These are phyloP conservation scores for Dalbergia cultrata DNA, from an alignment of 306 rosid species.

Conservation along the genomic window DNA sequence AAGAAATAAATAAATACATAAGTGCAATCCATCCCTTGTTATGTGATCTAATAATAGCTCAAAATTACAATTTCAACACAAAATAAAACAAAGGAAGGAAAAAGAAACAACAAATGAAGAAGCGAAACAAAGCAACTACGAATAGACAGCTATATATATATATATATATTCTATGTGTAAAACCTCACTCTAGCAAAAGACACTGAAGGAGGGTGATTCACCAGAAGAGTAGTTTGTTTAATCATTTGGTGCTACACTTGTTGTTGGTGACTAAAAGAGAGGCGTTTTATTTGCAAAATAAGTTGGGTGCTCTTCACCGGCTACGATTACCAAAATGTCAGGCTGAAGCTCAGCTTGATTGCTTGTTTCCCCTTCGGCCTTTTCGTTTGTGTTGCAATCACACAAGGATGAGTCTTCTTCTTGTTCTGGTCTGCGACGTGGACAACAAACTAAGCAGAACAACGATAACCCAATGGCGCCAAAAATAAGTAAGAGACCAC, in stretches of 20 bases:
- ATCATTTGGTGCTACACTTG: no score
- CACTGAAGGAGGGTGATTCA: background rate
- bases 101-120: no score
- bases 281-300: conserved; percentile 46
- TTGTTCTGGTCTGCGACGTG: background rate
- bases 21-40: no score
- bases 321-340: conserved; percentile 48
- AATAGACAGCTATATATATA: no score
- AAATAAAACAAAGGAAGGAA: no score
- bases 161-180: no score
- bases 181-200: no score
- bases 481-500: conserved; percentile 48
- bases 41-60: background rate
- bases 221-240: background rate
- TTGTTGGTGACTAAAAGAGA: background rate
- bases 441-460: conserved; percentile 36
- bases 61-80: background rate
- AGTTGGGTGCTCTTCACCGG: conserved; percentile 48
- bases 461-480: conserved; percentile 34
- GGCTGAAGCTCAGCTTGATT: background rate
- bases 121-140: no score
- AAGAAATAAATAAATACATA: no score
- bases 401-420: background rate
- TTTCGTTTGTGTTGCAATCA: background rate
- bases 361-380: background rate